Evolutionary conservation across 2,329 filamentous ascomycete genomes (phyloP).

Genomic region (Coniochaeta sp.): DNA sequence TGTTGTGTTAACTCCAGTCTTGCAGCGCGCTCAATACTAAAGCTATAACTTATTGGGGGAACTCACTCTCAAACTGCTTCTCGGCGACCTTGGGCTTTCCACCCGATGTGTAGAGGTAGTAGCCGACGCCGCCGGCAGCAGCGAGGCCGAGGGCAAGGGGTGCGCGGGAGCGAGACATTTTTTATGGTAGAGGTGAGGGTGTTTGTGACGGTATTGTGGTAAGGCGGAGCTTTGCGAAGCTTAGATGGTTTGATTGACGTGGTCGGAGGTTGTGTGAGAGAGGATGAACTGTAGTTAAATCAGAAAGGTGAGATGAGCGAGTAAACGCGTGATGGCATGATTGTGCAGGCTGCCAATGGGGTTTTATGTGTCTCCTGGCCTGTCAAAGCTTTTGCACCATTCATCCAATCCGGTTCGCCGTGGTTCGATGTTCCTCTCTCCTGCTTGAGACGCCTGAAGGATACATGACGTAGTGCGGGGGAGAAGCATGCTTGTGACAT

Average conservation of each 20-base stretch:
- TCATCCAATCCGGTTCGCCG: neutral
- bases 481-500: too few relatives aligned
- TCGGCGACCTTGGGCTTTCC: constrained; percentile 76
- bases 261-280: too few relatives aligned
- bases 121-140: constrained; percentile 64
- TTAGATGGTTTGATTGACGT: too few relatives aligned
- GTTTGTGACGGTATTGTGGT: neutral
- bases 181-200: constrained; percentile 13
- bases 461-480: constrained; percentile 7
- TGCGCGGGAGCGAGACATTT: constrained; percentile 39
- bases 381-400: neutral
- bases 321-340: constrained; percentile 2
- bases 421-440: neutral
- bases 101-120: constrained; percentile 87
- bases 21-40: too few relatives aligned
- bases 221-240: too few relatives aligned
- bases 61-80: constrained; percentile 79
- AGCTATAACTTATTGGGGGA: too few relatives aligned
- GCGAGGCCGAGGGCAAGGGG: constrained; percentile 51
- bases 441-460: neutral
- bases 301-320: constrained; percentile 1
- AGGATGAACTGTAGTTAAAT: neutral
- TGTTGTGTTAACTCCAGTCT: constrained; percentile 4
- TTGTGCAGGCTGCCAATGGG: neutral
- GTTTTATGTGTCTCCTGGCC: constrained; percentile 1